Percentiles rank a stretch among this genome's conserved stretches.
phyloP scores from a whole-genome alignment of 139 green algal species.

The Ettlia oleoabundans region DNA sequence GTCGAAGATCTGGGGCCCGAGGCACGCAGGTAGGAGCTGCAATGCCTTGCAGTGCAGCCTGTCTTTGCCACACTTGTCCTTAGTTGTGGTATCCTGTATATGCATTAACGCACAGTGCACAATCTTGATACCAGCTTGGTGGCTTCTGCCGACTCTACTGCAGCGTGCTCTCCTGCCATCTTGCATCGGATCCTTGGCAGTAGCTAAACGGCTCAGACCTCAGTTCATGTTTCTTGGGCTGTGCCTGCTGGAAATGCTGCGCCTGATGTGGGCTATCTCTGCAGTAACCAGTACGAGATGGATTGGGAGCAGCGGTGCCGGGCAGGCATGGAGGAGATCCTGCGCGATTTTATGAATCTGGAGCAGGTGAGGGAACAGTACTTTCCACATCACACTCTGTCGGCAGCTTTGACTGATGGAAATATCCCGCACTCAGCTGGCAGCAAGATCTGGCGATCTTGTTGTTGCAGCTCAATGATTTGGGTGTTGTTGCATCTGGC shows the following conservation, averaged over 20 bases:
- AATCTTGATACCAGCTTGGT: too few species aligned
- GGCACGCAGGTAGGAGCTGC: neutral
- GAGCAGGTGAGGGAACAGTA: neutral
- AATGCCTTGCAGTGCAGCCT: neutral
- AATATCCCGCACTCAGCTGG: neutral
- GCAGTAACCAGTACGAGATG: neutral
- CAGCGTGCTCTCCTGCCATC: neutral
- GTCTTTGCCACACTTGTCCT: neutral
- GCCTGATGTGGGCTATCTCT: neutral
- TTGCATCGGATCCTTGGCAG: neutral
- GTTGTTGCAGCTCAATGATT: too few species aligned
- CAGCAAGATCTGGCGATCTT: too few species aligned
- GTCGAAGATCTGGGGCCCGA: constrained; percentile 6
- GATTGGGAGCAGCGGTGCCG: constrained; percentile 9
- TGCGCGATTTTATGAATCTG: neutral
- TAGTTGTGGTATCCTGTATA: neutral
- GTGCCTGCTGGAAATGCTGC: neutral
- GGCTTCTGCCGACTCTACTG: neutral
- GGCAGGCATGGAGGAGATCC: constrained; percentile 7
- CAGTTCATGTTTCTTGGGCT: neutral
- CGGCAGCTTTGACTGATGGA: neutral
- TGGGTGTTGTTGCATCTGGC: too few species aligned
- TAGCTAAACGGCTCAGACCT: neutral
- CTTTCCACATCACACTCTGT: too few species aligned
- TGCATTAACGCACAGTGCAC: too few species aligned